Conservation (phyloP, 78 protist species). For the Diacronema lutheri region DNA sequence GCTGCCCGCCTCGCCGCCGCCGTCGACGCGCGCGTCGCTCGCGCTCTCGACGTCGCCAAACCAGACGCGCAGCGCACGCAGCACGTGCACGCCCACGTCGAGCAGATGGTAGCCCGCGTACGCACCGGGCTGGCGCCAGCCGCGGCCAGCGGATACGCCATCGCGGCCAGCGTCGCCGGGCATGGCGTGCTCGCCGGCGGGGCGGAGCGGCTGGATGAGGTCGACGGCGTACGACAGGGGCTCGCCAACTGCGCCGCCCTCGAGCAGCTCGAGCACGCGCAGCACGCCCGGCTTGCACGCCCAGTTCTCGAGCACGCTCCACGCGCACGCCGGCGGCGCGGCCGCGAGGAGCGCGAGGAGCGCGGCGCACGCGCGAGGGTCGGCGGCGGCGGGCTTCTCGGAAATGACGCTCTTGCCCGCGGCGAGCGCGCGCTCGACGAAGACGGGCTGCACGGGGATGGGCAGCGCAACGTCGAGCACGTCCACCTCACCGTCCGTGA, state of each 20-base stretch:
- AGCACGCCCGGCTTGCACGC: neutral
- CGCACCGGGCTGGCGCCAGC: neutral
- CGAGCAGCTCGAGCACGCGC: neutral
- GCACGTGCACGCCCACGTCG: slow-evolving; percentile 9
- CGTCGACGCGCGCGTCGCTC: neutral
- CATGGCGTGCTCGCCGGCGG: too few species aligned
- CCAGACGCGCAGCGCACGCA: neutral
- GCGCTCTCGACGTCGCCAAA: neutral
- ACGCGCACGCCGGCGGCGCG: neutral
- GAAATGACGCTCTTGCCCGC: slow-evolving; percentile 5
- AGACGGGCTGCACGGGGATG: neutral
- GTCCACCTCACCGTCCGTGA: neutral
- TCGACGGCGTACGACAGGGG: too few species aligned
- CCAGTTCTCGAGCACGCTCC: neutral
- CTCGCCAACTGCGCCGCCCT: neutral
- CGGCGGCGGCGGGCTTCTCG: neutral
- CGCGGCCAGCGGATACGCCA: too few species aligned
- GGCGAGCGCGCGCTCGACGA: neutral
- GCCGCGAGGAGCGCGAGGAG: neutral
- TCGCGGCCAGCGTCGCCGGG: too few species aligned
- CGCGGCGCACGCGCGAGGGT: neutral
- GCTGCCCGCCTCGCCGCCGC: neutral
- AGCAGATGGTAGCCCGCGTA: neutral
- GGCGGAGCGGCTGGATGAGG: too few species aligned
- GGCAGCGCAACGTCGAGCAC: neutral